Evolutionary conservation across 495 filamentous ascomycete species (phyloP).

Genomic region (Xylaria longipes): DNA sequence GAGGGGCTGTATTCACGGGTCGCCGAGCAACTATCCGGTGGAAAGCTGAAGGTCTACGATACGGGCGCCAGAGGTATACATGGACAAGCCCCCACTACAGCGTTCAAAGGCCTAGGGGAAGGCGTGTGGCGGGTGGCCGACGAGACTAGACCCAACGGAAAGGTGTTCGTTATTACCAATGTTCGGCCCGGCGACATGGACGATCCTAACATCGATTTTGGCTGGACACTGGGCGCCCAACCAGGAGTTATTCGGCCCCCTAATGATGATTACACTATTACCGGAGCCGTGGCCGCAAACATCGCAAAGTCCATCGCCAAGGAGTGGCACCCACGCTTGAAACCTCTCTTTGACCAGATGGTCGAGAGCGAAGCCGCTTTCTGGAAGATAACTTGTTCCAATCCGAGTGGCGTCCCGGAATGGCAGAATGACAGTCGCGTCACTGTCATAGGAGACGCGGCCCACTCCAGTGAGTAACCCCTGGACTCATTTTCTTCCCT

Average conservation of each 20-base stretch:
- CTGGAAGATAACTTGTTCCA: constrained; percentile 64
- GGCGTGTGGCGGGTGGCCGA: constrained; percentile 57
- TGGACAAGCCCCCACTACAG: constrained; percentile 59
- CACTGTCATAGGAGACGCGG: constrained; percentile 67
- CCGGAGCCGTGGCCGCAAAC: constrained; percentile 56
- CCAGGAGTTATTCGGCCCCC: constrained; percentile 57
- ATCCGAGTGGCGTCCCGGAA: constrained; percentile 55
- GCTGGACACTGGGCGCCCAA: constrained; percentile 61
- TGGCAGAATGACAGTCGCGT: constrained; percentile 59
- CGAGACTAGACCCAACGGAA: constrained; percentile 43
- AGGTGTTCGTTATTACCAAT: constrained; percentile 60
- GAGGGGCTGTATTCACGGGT: constrained; percentile 60
- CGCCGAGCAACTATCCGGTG: constrained; percentile 56
- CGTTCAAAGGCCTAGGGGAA: constrained; percentile 61
- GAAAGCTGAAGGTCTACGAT: constrained; percentile 59
- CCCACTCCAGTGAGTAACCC: no score
- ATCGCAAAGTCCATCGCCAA: constrained; percentile 55
- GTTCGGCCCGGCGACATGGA: constrained; percentile 61
- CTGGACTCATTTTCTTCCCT: no score
- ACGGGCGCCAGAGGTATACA: constrained; percentile 62
- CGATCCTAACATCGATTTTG: constrained; percentile 57
- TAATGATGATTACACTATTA: constrained; percentile 57
- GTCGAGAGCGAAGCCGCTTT: constrained; percentile 56
- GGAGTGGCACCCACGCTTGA: constrained; percentile 56
- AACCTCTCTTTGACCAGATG: constrained; percentile 60